These are phyloP conservation scores for Narthecium ossifragum DNA, from an alignment of 106 monocot species.

Conservation along the genomic window DNA sequence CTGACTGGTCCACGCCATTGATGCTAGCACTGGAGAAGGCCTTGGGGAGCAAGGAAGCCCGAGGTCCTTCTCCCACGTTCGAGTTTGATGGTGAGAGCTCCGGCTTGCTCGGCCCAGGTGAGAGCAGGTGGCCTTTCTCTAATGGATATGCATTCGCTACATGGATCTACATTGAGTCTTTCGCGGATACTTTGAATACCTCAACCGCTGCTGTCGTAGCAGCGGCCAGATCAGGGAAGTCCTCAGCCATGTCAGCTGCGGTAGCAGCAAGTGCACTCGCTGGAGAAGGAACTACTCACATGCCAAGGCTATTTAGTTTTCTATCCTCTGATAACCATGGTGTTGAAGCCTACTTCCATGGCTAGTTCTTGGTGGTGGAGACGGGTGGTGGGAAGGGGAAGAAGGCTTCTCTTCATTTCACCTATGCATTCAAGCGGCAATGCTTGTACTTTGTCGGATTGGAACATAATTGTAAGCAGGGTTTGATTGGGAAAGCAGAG, in stretches of 20 bases:
- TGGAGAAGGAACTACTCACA: slow-evolving; percentile 75
- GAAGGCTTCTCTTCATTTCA: slow-evolving; percentile 82
- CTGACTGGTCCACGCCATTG: slow-evolving; percentile 59
- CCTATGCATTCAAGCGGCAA: slow-evolving; percentile 74
- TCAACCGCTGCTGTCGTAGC: slow-evolving; percentile 81
- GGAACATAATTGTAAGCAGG: slow-evolving; percentile 83
- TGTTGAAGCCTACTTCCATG: slow-evolving; percentile 95
- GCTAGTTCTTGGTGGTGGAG: slow-evolving; percentile 95
- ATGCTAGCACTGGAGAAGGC: slow-evolving; percentile 80
- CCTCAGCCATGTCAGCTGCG: slow-evolving; percentile 86
- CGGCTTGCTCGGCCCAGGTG: slow-evolving; percentile 81
- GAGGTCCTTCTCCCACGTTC: slow-evolving; percentile 72
- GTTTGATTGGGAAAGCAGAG: slow-evolving; percentile 76
- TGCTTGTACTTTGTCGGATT: slow-evolving; percentile 91
- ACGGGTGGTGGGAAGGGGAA: slow-evolving; percentile 67
- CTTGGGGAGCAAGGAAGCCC: slow-evolving; percentile 49
- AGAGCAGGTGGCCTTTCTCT: slow-evolving; percentile 89
- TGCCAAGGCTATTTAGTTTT: slow-evolving; percentile 96
- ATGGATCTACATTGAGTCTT: slow-evolving; percentile 93
- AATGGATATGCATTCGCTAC: slow-evolving; percentile 92
- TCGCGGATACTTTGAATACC: slow-evolving; percentile 85
- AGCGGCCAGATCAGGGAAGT: slow-evolving; percentile 70
- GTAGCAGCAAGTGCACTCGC: slow-evolving; percentile 89
- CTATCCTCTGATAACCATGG: slow-evolving; percentile 79
- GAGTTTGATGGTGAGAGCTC: slow-evolving; percentile 98